These are phyloP conservation scores for Sclerotinia minor DNA, from an alignment of 2,329 filamentous ascomycete species.

Conservation along the genomic window DNA sequence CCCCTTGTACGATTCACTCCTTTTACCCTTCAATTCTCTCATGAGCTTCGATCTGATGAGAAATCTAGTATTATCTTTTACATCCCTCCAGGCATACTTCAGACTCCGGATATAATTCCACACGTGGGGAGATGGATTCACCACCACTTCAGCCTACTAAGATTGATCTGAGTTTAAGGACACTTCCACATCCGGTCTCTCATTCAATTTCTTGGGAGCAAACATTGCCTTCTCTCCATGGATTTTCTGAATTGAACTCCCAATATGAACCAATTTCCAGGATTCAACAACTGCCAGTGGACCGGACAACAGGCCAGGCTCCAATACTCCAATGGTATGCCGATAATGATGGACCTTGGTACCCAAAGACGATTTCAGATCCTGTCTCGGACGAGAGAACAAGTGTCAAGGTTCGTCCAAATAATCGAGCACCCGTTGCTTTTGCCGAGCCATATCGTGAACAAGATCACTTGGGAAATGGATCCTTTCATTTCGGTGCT, in stretches of 20 bases:
- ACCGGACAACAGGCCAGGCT: constrained; percentile 35
- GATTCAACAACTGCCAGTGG: constrained; percentile 30
- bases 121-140: constrained; percentile 36
- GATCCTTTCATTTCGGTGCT: constrained; percentile 35
- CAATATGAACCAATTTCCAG: constrained; percentile 32
- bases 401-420: constrained; percentile 31
- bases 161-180: constrained; percentile 39
- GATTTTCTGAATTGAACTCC: constrained; percentile 32
- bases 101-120: constrained; percentile 33
- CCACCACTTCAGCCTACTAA: constrained; percentile 38
- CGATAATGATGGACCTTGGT: constrained; percentile 48
- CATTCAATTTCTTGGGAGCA: constrained; percentile 34
- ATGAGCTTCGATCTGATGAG: constrained; percentile 32
- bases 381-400: constrained; percentile 32
- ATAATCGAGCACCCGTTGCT: constrained; percentile 32
- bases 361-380: constrained; percentile 42
- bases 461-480: constrained; percentile 37
- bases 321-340: constrained; percentile 44
- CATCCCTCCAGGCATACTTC: constrained; percentile 31
- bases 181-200: constrained; percentile 35
- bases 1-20: constrained; percentile 35
- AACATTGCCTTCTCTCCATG: constrained; percentile 26
- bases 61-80: constrained; percentile 34
- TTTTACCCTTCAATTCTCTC: constrained; percentile 4
- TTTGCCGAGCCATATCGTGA: constrained; percentile 40